Evolutionary conservation across 257 asterid genomes (phyloP).

Genomic region (Scutellaria barbata): DNA sequence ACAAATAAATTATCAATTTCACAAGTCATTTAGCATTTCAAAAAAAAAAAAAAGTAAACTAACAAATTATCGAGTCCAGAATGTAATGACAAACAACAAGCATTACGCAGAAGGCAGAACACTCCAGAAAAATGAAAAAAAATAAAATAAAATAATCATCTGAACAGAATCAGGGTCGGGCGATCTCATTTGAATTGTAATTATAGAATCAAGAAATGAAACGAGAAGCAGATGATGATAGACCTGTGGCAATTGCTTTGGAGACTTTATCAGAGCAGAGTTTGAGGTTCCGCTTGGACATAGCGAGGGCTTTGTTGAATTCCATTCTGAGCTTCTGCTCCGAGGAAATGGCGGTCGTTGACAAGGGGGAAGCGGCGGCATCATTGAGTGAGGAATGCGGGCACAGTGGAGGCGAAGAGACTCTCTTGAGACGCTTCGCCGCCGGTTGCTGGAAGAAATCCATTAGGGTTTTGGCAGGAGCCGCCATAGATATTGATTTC

Average conservation of each 20-base stretch:
- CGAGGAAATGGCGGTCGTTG: slow-evolving; percentile 44
- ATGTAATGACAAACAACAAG: no score
- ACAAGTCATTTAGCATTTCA: not conserved
- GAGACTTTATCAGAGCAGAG: slow-evolving; percentile 65
- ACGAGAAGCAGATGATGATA: slow-evolving; percentile 1
- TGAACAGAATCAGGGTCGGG: slow-evolving; percentile 2
- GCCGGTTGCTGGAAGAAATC: slow-evolving; percentile 78
- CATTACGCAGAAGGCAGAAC: not conserved
- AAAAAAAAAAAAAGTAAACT: no score
- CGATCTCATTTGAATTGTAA: not conserved
- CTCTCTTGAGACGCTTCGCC: slow-evolving; percentile 73
- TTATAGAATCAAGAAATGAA: slow-evolving; percentile 10
- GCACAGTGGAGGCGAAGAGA: slow-evolving; percentile 42
- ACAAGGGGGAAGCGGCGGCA: slow-evolving; percentile 36
- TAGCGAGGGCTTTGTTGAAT: slow-evolving; percentile 72
- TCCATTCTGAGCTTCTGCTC: slow-evolving; percentile 76
- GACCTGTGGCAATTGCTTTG: slow-evolving; percentile 53
- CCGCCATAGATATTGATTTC: slow-evolving; percentile 39
- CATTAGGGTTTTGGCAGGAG: slow-evolving; percentile 71
- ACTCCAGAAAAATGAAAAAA: not conserved
- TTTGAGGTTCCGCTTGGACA: slow-evolving; percentile 70
- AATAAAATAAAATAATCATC: no score
- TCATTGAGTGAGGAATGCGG: slow-evolving; percentile 41
- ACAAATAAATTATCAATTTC: not conserved
- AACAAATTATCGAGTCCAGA: no score